Percentiles rank a stretch among this genome's conserved stretches.
phyloP scores from a whole-genome alignment of 2,329 filamentous ascomycete species.

The Herpotrichia juniperi region DNA sequence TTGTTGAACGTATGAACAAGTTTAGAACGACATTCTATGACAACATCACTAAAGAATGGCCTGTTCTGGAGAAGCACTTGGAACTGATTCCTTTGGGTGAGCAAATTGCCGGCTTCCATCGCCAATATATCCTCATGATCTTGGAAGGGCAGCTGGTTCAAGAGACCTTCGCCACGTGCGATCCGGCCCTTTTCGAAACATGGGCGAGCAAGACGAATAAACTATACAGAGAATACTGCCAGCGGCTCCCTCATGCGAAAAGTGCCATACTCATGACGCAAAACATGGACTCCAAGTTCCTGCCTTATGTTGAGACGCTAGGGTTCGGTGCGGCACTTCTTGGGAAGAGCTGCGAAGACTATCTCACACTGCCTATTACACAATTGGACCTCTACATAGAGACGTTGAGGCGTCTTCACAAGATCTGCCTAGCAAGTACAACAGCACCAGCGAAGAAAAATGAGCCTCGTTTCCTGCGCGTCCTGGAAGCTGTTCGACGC shows the following conservation, averaged over 20 bases:
- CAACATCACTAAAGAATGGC: constrained; percentile 32
- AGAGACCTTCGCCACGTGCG: constrained; percentile 18
- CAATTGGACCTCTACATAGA: constrained; percentile 30
- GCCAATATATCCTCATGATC: constrained; percentile 23
- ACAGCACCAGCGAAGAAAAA: constrained; percentile 10
- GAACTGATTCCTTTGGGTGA: constrained; percentile 24
- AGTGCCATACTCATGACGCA: constrained; percentile 30
- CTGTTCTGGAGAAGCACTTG: constrained; percentile 30
- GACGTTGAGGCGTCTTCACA: constrained; percentile 19
- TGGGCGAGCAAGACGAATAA: constrained; percentile 27
- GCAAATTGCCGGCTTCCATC: constrained; percentile 23
- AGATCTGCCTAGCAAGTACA: constrained; percentile 8
- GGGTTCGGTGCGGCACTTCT: constrained; percentile 30
- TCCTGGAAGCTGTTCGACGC: constrained; percentile 18
- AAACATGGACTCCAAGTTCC: constrained; percentile 27
- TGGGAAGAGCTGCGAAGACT: constrained; percentile 37
- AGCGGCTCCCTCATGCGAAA: constrained; percentile 29
- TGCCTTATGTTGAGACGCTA: constrained; percentile 30
- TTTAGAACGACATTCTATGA: constrained; percentile 35
- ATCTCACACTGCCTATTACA: constrained; percentile 25
- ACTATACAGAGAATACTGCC: constrained; percentile 30
- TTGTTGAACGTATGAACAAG: constrained; percentile 29
- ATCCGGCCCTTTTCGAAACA: constrained; percentile 25
- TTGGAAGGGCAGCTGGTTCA: constrained; percentile 24
- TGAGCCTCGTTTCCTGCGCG: constrained; percentile 14